These are phyloP conservation scores for Plectosphaerella cucumerina DNA, from an alignment of 2,329 filamentous ascomycete genomes.

Conservation along the genomic window DNA sequence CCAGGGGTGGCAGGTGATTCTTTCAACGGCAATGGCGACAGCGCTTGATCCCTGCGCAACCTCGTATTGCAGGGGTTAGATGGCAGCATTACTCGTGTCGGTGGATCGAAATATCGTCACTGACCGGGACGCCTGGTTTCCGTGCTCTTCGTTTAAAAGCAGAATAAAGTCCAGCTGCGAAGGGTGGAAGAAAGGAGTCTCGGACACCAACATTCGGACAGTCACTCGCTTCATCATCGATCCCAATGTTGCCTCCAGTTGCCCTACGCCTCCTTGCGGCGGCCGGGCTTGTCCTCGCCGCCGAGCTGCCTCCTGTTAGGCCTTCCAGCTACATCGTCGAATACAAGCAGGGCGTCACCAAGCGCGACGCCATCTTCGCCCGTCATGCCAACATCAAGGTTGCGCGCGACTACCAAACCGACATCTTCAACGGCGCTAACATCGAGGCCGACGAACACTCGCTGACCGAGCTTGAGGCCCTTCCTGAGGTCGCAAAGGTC, in stretches of 20 bases:
- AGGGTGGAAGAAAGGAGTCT: not conserved
- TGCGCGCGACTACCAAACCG: conserved; percentile 20
- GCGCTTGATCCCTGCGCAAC: not conserved
- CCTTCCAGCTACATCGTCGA: conserved; percentile 2
- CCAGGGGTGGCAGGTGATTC: too few relatives aligned
- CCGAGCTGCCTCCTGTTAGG: not conserved
- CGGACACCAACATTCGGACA: not conserved
- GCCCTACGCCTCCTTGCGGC: not conserved
- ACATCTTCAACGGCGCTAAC: conserved; percentile 22
- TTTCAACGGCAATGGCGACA: not conserved
- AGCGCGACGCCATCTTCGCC: not conserved
- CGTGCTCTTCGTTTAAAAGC: not conserved
- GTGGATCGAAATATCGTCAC: too few relatives aligned
- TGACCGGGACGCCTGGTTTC: not conserved
- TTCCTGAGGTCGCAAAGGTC: conserved; percentile 27
- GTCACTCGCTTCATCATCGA: not conserved
- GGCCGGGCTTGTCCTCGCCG: not conserved
- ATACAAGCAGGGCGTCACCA: conserved; percentile 1
- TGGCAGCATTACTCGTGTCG: too few relatives aligned
- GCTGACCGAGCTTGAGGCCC: conserved; percentile 25
- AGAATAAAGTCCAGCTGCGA: not conserved
- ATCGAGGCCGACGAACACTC: conserved; percentile 21
- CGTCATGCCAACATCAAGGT: conserved; percentile 12
- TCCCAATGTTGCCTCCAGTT: not conserved
- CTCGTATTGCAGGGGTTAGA: not conserved